Evolutionary conservation across 768 basidiomycete genomes (phyloP), one percentile per base, ranked within the genome.

Genomic region (Cystofilobasidium macerans): DNA sequence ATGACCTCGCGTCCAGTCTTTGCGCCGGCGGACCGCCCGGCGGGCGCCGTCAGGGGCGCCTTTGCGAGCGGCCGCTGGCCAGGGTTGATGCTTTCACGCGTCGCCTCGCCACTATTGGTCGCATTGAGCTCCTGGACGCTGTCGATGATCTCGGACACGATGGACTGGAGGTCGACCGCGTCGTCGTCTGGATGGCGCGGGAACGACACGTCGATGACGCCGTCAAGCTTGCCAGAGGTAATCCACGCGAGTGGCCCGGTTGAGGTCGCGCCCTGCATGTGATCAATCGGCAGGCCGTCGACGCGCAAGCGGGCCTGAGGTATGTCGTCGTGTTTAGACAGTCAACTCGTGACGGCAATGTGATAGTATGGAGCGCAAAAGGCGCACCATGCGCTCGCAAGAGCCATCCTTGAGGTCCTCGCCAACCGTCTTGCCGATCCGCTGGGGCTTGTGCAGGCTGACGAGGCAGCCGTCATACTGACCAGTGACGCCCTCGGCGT

Each of bases 381-480:
- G n/a, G 71, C 81, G 72, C 68, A 91, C 92, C 91, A 97, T 91
- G 59, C 88, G 81, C 13, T 84, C 85, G 86, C 90, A 92, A 67
- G 85, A 83, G 22, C 85, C 85, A 73, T 91, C 86, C 73, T 86
- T 84, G 36, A 58, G 56, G 48, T 68, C 67, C 47, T 45, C 53
- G 9, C 61, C 61, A 33, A 68, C 58, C 24, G 67, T 68, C 56
- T 63, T 63, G 22, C 67, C 67, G 30, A 68, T 64, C 36, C 67
- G 56, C 45, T 68, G 67, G 28, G 67, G 67, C 42, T 63, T 68
- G 88, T 73, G 95, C 69, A 99, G 74, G 74, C 93, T 97, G 78
- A 95, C 95, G 24, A 99, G 74, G 72, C 95, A 99, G 73, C 97
- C 97, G 75, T 99, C 95, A 69, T 91, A 89, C 75, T 99, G 95